Conservation (phyloP, 2,329 filamentous ascomycete species). For the Polytolypa hystricis region DNA sequence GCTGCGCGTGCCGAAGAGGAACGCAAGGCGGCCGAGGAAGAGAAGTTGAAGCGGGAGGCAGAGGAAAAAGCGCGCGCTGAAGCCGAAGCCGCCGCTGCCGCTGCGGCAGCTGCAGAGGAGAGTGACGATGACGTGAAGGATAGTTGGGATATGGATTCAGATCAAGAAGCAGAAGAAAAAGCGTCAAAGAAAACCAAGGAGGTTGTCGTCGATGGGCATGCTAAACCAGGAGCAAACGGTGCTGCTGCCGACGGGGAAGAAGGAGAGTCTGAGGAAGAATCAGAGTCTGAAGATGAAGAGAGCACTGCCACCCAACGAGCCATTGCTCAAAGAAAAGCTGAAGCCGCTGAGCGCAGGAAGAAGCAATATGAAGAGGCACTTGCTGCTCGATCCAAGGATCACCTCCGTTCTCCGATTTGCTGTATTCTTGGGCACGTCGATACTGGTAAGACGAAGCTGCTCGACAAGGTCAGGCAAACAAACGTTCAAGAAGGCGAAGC, state of each 20-base stretch:
- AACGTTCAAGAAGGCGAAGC: conserved; percentile 99
- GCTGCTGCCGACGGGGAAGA: conserved; percentile 27
- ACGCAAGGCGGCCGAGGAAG: conserved; percentile 43
- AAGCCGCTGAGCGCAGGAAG: conserved; percentile 77
- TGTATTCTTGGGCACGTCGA: conserved; percentile 99
- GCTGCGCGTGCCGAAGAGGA: conserved; percentile 36
- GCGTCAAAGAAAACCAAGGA: conserved; percentile 25
- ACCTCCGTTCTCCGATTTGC: conserved; percentile 94
- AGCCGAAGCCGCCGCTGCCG: conserved; percentile 50
- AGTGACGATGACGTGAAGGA: conserved; percentile 74
- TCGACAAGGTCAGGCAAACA: conserved; percentile 96
- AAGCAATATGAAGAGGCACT: conserved; percentile 85
- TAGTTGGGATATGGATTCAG: conserved; percentile 67
- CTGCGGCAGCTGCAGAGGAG: conserved; percentile 80
- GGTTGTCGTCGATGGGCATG: conserved; percentile 19
- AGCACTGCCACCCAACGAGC: conserved; percentile 61
- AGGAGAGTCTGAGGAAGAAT: conserved; percentile 46
- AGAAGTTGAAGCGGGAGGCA: conserved; percentile 51
- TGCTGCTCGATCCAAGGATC: conserved; percentile 82
- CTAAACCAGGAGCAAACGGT: too few species aligned
- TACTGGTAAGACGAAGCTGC: conserved; percentile 98
- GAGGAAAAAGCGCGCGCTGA: conserved; percentile 70
- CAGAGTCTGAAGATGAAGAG: conserved; percentile 54
- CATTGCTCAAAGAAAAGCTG: conserved; percentile 68
- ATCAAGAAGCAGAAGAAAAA: conserved; percentile 59